Base-by-base conservation (phyloP, 1,284 basidiomycete species). In the Filobasidium uniguttulatum region DNA sequence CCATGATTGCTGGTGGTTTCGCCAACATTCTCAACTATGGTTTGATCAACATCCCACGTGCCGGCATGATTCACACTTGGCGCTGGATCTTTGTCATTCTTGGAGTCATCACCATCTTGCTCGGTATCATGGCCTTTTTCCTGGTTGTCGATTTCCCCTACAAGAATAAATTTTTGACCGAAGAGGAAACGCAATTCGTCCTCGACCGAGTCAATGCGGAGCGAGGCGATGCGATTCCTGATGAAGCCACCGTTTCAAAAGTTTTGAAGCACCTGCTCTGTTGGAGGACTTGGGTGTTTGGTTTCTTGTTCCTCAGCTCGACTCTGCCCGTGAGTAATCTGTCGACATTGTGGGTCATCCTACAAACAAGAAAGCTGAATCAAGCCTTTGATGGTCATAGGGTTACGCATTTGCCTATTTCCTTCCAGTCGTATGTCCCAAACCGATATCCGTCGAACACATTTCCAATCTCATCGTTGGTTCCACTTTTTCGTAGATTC, bases 61-160 rank as follows among this genome's bases (percentile, higher is more conserved):
- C 47, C 4, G 53, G 53, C 30, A 57, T 60, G 7, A 48, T 63
- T 8, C 44, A 50, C 19, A 65, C 61, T 3, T 70, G 68, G 66
- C 58, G 65, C 9, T 69, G 48, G 43, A 59, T 61, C 43, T 60
- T 61, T 29, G 57, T 59, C 56, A 50, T 61, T 10, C 59, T 61
- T 41, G 63, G 63, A 14, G 35, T 44, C 17, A 49, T 67, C 52
- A 71, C 69, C 1, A 48, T 62, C 33, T 57, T 50, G 17, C 57
- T 69, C 36, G 67, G 62, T 10, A n/a, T 68, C n/a, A 15, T 64
- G 23, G 62, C 61, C 5, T 58, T 41, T 35, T 44, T 63, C 37
- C 44, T 61, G 41, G 57, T 64, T 37, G 62, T 65, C 54, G 71
- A 72, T 57, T 72, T 72, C 63, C 72, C 72, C 17, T 70, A 73